These are phyloP conservation scores for Anthoceros angustus DNA, from an alignment of 225 moss, liverwort and hornwort species.

Conservation along the genomic window DNA sequence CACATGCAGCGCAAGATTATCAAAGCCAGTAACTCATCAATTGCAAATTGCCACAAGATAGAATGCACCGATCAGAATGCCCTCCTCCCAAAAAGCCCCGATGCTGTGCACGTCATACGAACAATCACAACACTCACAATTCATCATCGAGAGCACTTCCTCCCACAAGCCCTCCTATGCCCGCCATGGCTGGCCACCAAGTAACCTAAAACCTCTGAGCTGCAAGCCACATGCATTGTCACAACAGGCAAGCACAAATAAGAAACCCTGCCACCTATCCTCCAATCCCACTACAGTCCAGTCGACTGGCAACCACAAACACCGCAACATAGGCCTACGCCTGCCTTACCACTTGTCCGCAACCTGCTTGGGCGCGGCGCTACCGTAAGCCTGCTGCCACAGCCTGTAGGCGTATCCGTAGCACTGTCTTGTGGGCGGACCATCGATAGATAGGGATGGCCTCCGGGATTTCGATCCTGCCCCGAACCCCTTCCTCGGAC, in stretches of 20 bases:
- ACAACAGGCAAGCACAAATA: slow-evolving; percentile 36
- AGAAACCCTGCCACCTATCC: slow-evolving; percentile 32
- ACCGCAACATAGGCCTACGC: no score
- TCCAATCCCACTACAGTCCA: slow-evolving; percentile 14
- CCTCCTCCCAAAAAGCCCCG: slow-evolving; percentile 64
- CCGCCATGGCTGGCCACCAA: slow-evolving; percentile 99
- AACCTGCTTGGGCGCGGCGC: no score
- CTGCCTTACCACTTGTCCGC: no score
- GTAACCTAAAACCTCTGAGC: slow-evolving; percentile 99
- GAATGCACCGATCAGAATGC: slow-evolving; percentile 13
- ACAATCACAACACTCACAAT: slow-evolving; percentile 99
- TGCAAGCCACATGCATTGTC: slow-evolving; percentile 92
- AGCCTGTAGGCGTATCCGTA: no score
- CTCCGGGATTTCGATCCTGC: no score
- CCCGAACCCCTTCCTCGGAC: no score
- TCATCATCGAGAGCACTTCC: slow-evolving; percentile 99
- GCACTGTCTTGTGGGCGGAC: no score
- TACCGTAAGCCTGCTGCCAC: no score
- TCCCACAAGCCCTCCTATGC: slow-evolving; percentile 99
- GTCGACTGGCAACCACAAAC: no score
- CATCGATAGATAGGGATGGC: no score
- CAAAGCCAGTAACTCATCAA: slow-evolving; percentile 18
- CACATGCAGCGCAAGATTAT: slow-evolving; percentile 7
- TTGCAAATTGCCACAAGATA: slow-evolving; percentile 4
- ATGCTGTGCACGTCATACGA: slow-evolving; percentile 66